Evolutionary conservation across 148 eudicot genomes (phyloP).

Genomic region (Fagopyrum homotropicum): DNA sequence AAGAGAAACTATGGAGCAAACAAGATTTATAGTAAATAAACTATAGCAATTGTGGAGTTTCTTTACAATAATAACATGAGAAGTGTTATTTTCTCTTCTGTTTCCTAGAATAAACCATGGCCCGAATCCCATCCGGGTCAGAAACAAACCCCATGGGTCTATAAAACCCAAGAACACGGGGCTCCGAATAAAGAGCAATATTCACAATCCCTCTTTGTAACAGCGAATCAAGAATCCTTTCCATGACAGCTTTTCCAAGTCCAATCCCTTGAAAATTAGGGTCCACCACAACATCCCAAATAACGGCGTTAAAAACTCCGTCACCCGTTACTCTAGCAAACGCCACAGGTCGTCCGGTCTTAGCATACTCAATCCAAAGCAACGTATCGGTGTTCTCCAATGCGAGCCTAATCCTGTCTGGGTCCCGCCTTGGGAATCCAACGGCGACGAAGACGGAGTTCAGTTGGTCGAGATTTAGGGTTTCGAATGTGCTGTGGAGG

Average conservation of each 20-base stretch:
- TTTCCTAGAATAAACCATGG: slow-evolving; percentile 81
- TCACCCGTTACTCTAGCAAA: slow-evolving; percentile 94
- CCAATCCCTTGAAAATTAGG: slow-evolving; percentile 86
- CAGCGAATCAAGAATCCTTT: slow-evolving; percentile 57
- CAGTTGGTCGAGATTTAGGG: slow-evolving; percentile 73
- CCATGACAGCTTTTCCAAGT: slow-evolving; percentile 85
- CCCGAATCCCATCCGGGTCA: slow-evolving; percentile 88
- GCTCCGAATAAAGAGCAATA: slow-evolving; percentile 86
- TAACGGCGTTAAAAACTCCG: slow-evolving; percentile 86
- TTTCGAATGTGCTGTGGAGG: slow-evolving; percentile 40
- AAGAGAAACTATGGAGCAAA: too few species aligned
- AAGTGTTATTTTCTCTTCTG: slow-evolving; percentile 27
- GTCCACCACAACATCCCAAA: slow-evolving; percentile 98
- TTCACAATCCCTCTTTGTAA: slow-evolving; percentile 59
- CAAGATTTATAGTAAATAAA: too few species aligned
- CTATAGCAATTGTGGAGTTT: too few species aligned
- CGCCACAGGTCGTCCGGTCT: slow-evolving; percentile 68
- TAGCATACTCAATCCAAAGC: slow-evolving; percentile 66
- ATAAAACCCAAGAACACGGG: slow-evolving; percentile 88
- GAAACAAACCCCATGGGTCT: slow-evolving; percentile 78
- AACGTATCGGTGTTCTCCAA: slow-evolving; percentile 57
- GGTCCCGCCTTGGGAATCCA: slow-evolving; percentile 85
- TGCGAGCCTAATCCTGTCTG: slow-evolving; percentile 62
- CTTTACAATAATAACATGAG: not conserved
- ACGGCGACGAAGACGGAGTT: slow-evolving; percentile 83